These are phyloP conservation scores for Spathaspora sp. DNA, from an alignment of 805 yeast genomes.

Conservation along the genomic window DNA sequence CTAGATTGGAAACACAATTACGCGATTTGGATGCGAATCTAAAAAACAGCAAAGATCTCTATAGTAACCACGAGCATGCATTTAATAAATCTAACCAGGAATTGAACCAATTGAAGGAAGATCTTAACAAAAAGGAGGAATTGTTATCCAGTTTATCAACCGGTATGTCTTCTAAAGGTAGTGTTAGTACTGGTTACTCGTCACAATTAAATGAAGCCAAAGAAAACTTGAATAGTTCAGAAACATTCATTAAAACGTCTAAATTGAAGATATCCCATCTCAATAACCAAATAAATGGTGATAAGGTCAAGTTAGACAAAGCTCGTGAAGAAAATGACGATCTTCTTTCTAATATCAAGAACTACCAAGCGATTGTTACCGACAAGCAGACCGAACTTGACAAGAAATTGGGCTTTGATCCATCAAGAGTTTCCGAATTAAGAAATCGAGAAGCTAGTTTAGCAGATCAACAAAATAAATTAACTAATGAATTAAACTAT, in stretches of 20 bases:
- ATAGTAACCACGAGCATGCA: conserved; percentile 40
- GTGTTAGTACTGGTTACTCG: conserved; percentile 70
- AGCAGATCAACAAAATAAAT: conserved; percentile 39
- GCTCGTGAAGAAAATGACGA: conserved; percentile 50
- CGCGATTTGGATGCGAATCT: conserved; percentile 28
- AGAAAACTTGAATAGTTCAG: conserved; percentile 48
- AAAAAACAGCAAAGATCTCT: conserved; percentile 31
- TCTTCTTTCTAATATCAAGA: conserved; percentile 41
- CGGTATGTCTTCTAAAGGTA: conserved; percentile 84
- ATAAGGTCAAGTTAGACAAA: conserved; percentile 44
- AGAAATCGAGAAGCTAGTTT: conserved; percentile 43
- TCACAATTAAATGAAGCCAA: conserved; percentile 67
- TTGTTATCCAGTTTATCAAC: conserved; percentile 77
- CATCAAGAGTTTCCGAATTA: conserved; percentile 39
- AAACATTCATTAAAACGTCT: conserved; percentile 55
- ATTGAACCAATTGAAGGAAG: conserved; percentile 44
- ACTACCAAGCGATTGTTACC: conserved; percentile 34
- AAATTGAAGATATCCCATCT: conserved; percentile 58
- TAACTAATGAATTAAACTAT: conserved; percentile 47
- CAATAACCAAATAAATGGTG: conserved; percentile 45
- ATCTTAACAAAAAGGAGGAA: conserved; percentile 64
- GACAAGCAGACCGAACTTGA: conserved; percentile 41
- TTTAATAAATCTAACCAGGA: conserved; percentile 41
- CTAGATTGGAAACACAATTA: conserved; percentile 29
- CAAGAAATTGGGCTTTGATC: conserved; percentile 53